Evolutionary conservation across 208 protist species (phyloP).

Genomic region (Balamuthia mandrillaris): DNA sequence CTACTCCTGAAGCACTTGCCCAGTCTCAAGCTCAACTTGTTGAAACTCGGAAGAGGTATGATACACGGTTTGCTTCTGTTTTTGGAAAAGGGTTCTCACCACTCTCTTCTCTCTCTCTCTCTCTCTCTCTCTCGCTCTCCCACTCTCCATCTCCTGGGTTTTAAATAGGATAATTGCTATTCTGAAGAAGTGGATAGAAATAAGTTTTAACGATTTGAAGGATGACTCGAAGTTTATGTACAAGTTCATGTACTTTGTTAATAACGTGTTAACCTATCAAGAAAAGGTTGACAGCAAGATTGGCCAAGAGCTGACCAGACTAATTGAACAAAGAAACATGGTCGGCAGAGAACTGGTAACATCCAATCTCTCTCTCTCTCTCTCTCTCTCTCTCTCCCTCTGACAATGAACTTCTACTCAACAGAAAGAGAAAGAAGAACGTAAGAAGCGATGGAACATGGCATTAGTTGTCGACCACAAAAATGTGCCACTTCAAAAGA

Average conservation of each 20-base stretch:
- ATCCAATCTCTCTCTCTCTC: neutral
- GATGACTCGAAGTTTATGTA: conserved; percentile 11
- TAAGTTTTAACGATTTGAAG: neutral
- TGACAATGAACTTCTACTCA: neutral
- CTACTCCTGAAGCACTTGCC: neutral
- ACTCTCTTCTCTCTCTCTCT: neutral
- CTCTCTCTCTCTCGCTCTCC: too few relatives aligned
- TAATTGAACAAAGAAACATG: neutral
- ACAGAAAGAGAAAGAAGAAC: neutral
- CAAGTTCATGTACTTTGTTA: conserved; percentile 5
- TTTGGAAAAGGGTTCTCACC: neutral
- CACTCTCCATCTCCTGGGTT: too few relatives aligned
- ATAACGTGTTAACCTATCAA: neutral
- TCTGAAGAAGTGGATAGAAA: neutral
- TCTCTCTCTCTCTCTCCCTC: neutral
- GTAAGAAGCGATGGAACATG: neutral
- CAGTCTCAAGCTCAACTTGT: neutral
- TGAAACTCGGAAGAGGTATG: neutral
- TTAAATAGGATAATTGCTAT: neutral
- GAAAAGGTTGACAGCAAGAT: neutral
- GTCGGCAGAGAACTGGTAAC: neutral
- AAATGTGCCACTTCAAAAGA: neutral
- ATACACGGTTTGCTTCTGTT: too few relatives aligned
- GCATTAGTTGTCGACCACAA: neutral
- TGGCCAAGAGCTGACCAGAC: neutral